A percentile compares a stretch with the other conserved stretches of the same genome.
Evolutionary conservation across 2,329 filamentous ascomycete species (phyloP).

Genomic region (Podosphaera xanthii): DNA sequence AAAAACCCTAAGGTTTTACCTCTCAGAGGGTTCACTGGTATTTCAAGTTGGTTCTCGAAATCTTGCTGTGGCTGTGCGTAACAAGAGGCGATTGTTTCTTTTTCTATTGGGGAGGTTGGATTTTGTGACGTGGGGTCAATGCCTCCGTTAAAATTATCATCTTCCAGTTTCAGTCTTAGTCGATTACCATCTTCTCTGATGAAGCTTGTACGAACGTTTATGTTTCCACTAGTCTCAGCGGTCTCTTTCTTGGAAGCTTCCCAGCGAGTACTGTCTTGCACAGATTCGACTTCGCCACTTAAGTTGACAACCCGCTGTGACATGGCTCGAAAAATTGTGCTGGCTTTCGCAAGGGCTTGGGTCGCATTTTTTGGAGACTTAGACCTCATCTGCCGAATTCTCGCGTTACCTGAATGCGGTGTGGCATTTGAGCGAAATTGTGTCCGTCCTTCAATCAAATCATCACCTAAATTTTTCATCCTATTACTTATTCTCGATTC

Average conservation of each 20-base stretch:
- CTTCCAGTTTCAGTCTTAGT: conserved; percentile 11
- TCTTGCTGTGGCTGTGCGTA: conserved; percentile 6
- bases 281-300: conserved; percentile 70
- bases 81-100: conserved; percentile 11
- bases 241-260: conserved; percentile 7
- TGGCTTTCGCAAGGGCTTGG: conserved; percentile 42
- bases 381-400: conserved; percentile 24
- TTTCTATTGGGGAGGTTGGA: conserved; percentile 14
- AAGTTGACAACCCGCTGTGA: conserved; percentile 96
- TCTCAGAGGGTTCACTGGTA: conserved; percentile 51
- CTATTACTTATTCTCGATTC: conserved; percentile 17
- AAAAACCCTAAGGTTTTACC: conserved; percentile 77
- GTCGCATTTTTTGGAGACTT: conserved; percentile 40
- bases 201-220: conserved; percentile 6
- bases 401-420: conserved; percentile 31
- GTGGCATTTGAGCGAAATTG: conserved; percentile 21
- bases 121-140: conserved; percentile 8
- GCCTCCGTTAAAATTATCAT: conserved; percentile 16
- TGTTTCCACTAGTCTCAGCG: conserved; percentile 2
- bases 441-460: conserved; percentile 35
- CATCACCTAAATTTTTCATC: conserved; percentile 32
- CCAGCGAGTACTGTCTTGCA: conserved; percentile 36
- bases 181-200: conserved; percentile 9
- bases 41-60: conserved; percentile 11
- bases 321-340: conserved; percentile 63